Conservation (phyloP, 371 early-diverging fungal species). For the Zychaea mexicana region DNA sequence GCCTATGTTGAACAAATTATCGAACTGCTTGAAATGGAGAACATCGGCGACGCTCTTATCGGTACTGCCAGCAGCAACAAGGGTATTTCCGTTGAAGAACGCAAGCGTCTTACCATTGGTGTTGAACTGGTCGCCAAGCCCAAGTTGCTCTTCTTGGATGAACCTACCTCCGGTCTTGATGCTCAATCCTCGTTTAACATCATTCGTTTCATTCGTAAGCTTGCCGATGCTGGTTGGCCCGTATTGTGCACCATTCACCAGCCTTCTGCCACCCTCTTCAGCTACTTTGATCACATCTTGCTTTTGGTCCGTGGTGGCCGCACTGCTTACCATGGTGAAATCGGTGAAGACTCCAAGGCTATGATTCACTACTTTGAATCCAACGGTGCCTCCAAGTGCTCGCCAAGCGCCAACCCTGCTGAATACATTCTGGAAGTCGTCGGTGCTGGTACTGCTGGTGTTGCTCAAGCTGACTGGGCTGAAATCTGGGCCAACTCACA, state of each 20-base stretch:
- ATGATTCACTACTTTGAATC: conserved; percentile 67
- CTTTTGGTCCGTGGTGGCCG: conserved; percentile 81
- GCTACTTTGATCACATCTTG: conserved; percentile 80
- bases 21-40: conserved; percentile 64
- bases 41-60: conserved; percentile 60
- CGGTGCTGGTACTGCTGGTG: conserved; percentile 63
- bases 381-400: conserved; percentile 64
- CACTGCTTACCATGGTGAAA: conserved; percentile 80
- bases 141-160: conserved; percentile 82
- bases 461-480: conserved; percentile 63
- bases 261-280: conserved; percentile 81
- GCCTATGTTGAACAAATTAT: conserved; percentile 74
- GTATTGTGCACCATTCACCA: conserved; percentile 88
- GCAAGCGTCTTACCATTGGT: conserved; percentile 69
- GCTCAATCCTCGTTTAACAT: conserved; percentile 73
- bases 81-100: conserved; percentile 69
- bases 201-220: conserved; percentile 70
- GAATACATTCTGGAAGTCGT: conserved; percentile 74
- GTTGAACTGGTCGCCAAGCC: conserved; percentile 80
- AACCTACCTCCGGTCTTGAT: conserved; percentile 85
- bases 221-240: conserved; percentile 70
- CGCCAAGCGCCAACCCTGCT: conserved; percentile 66
- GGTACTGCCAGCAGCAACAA: conserved; percentile 62
- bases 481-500: conserved; percentile 59
- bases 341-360: conserved; percentile 55